Base-by-base conservation (phyloP, 2,329 filamentous ascomycete species). In the Falciphora oryzae region DNA sequence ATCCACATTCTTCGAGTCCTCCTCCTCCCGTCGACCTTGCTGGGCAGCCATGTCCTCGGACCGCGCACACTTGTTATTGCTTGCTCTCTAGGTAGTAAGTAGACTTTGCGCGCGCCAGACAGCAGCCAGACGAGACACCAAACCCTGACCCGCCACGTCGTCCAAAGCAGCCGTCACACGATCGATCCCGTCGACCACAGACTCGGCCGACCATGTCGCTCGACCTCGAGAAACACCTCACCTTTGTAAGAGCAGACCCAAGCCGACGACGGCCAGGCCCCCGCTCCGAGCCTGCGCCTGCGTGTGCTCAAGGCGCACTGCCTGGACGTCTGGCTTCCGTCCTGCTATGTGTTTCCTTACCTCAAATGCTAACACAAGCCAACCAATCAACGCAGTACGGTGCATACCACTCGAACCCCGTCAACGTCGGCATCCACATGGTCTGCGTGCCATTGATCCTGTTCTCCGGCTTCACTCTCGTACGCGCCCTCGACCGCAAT, bases 401-500 rank as follows among this genome's bases (percentile, higher is more conserved):
- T 75, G 85, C 90, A 66, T 94, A 95, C 74, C 91, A 95, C 77
- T 87, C 91, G 73, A 89, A 94, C 76, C 78, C 84, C 60, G 84
- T 90, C 77, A 95, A 95, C 75, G 79, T 93, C 66, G 82, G 81
- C 69, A 93, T 95, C 73, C 91, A 95, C 75, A 89, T 93, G 79
- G 80, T 86, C 66, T 94, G 90, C 74, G 91, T 95, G 65, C 91
- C 91, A 59, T 76, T 90, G 64, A 89, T 95, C 65, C 77, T 94
- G 63, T 82, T 91, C 73, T 88, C 89, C 2, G 84, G 80, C 56
- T 88, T 94, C 72, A 80, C 89, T 66, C 81, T 94, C 73, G 91
- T 93, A 84, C 32, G 62, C 57, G 44, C 61, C 60, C 28, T 57
- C 56, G 56, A 44, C 10, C 53, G 18, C 31, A 69, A 87, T 64